Conservation (phyloP, 2,329 filamentous ascomycete species). For the Knufia fluminis region DNA sequence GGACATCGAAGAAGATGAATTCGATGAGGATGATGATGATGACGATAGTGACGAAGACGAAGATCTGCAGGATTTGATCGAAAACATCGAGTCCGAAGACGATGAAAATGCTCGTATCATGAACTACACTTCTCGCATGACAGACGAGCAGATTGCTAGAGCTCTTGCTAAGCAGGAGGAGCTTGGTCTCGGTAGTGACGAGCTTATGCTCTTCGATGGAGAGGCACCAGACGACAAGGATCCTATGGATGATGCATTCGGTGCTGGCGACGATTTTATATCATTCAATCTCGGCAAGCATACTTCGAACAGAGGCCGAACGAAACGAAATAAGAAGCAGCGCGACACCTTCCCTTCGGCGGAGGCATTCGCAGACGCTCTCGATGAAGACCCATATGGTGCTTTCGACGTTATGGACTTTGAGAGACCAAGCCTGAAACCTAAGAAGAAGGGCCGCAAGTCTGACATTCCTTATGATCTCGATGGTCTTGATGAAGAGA, state of each 20-base stretch:
- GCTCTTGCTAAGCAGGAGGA: constrained; percentile 54
- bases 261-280: constrained; percentile 15
- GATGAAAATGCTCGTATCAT: constrained; percentile 31
- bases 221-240: constrained; percentile 26
- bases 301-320: constrained; percentile 20
- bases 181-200: constrained; percentile 51
- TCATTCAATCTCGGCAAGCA: constrained; percentile 19
- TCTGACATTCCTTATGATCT: constrained; percentile 46
- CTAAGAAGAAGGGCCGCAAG: constrained; percentile 55
- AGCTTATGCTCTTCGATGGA: constrained; percentile 49
- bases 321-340: constrained; percentile 22
- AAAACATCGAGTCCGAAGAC: constrained; percentile 32
- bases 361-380: constrained; percentile 46
- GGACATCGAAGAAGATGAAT: constrained; percentile 16
- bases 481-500: constrained; percentile 45
- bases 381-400: constrained; percentile 53
- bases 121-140: constrained; percentile 31
- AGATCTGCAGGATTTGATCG: constrained; percentile 27
- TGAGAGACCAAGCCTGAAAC: constrained; percentile 57
- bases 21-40: constrained; percentile 22
- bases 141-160: constrained; percentile 55
- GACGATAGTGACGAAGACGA: constrained; percentile 28
- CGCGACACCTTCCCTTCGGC: constrained; percentile 44
- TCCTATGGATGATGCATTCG: constrained; percentile 24
- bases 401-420: constrained; percentile 83